These are phyloP conservation scores for Casaregolazyma suthepensis DNA, from an alignment of 1,139 yeast genomes.

Conservation along the genomic window DNA sequence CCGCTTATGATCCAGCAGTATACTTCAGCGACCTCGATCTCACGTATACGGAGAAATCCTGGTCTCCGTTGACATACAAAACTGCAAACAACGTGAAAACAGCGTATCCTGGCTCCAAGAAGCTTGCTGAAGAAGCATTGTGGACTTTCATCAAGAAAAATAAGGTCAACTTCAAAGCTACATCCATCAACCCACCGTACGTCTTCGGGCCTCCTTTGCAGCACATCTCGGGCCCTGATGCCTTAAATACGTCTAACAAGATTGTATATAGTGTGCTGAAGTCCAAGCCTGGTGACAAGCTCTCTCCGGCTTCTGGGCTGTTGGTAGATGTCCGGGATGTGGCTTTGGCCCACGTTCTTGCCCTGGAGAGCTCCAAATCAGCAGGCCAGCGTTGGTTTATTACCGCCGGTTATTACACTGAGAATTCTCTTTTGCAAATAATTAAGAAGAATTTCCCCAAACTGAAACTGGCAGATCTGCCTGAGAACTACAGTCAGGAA, in stretches of 20 bases:
- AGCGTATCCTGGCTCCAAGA: slow-evolving; percentile 29
- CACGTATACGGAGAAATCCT: slow-evolving; percentile 31
- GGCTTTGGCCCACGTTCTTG: slow-evolving; percentile 45
- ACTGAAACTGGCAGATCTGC: slow-evolving; percentile 33
- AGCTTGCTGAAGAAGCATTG: slow-evolving; percentile 40
- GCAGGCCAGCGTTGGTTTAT: slow-evolving; percentile 40
- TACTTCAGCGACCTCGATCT: not conserved
- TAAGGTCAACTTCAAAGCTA: slow-evolving; percentile 35
- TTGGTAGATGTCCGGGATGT: slow-evolving; percentile 50
- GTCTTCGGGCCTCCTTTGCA: slow-evolving; percentile 45
- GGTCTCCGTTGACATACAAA: slow-evolving; percentile 43
- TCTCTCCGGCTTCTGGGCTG: slow-evolving; percentile 10
- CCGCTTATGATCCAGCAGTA: slow-evolving; percentile 28
- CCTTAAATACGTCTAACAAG: slow-evolving; percentile 30
- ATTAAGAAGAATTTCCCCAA: slow-evolving; percentile 36
- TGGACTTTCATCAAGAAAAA: slow-evolving; percentile 40
- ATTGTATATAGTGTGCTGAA: slow-evolving; percentile 20
- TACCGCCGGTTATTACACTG: slow-evolving; percentile 32
- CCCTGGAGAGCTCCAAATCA: slow-evolving; percentile 33
- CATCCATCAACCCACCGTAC: slow-evolving; percentile 43
- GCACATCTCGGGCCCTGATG: slow-evolving; percentile 22
- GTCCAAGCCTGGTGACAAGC: slow-evolving; percentile 14
- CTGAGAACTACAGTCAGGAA: slow-evolving; percentile 8
- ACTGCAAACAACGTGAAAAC: slow-evolving; percentile 19
- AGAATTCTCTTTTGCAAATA: slow-evolving; percentile 34